phyloP scores from a whole-genome alignment of 2,329 filamentous ascomycete genomes.

The Calcarisporium arbuscula region DNA sequence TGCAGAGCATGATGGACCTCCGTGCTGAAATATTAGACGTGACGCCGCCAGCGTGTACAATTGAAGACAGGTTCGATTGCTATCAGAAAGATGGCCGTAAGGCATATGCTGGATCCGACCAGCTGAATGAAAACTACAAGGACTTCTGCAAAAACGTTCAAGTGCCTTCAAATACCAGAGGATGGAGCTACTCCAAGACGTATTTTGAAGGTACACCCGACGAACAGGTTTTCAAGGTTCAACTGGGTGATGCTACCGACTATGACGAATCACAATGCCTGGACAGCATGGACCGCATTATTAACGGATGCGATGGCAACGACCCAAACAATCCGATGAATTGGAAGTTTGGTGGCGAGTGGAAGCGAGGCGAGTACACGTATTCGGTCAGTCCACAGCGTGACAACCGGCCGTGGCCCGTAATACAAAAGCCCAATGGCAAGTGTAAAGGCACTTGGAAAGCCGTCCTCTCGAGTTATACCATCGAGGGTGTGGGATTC shows the following conservation, averaged over 20 bases:
- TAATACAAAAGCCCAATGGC: constrained; percentile 13
- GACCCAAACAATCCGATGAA: constrained; percentile 24
- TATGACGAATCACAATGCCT: constrained; percentile 14
- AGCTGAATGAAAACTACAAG: constrained; percentile 18
- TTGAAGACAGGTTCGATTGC: constrained; percentile 18
- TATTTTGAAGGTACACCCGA: constrained; percentile 22
- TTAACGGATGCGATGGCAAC: constrained; percentile 21
- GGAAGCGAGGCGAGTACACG: constrained; percentile 16
- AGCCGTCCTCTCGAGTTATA: constrained; percentile 12
- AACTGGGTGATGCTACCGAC: constrained; percentile 8
- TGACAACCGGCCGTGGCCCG: constrained; percentile 13
- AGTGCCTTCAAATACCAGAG: constrained; percentile 10
- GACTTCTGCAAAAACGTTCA: constrained; percentile 20
- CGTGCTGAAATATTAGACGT: constrained; percentile 14
- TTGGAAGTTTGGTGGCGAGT: constrained; percentile 22
- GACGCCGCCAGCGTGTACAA: constrained; percentile 7
- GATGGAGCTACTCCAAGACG: constrained; percentile 15
- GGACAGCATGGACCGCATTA: constrained; percentile 14
- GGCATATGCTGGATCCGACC: constrained; percentile 15
- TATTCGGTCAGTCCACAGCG: constrained; percentile 15
- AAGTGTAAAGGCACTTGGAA: constrained; percentile 16
- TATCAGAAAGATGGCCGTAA: constrained; percentile 16
- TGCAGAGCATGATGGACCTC: constrained; percentile 10
- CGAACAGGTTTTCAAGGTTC: constrained; percentile 15
- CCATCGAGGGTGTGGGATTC: constrained; percentile 18